Evolutionary conservation across 257 asterid genomes (phyloP).

Genomic region (Jacaranda mimosifolia): DNA sequence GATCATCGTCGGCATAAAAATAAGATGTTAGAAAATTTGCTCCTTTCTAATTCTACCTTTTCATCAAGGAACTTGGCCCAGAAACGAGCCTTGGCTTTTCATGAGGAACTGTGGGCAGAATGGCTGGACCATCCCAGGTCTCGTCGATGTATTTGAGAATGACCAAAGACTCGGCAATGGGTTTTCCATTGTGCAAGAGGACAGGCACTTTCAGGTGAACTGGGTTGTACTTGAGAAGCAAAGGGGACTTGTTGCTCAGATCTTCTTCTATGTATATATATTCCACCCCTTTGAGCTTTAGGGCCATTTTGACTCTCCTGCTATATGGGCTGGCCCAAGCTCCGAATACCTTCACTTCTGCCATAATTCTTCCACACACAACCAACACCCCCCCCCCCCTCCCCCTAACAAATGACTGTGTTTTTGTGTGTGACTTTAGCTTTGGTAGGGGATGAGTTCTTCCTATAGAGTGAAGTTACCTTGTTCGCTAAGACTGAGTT

Average conservation of each 20-base stretch:
- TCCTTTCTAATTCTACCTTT: constrained; percentile 42
- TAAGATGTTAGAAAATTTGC: too few relatives aligned
- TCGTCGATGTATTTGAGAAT: constrained; percentile 67
- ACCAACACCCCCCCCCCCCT: too few relatives aligned
- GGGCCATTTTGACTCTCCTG: constrained; percentile 43
- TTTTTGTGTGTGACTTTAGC: too few relatives aligned
- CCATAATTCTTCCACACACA: too few relatives aligned
- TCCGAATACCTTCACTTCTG: constrained; percentile 55
- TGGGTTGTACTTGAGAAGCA: constrained; percentile 56
- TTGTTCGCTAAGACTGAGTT: too few relatives aligned
- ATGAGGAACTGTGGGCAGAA: constrained; percentile 54
- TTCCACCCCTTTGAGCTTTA: constrained; percentile 53
- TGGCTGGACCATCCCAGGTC: constrained; percentile 44
- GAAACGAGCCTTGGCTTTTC: constrained; percentile 55
- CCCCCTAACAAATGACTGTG: too few relatives aligned
- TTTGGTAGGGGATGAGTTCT: too few relatives aligned
- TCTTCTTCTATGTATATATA: constrained; percentile 52
- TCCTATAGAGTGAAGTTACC: too few relatives aligned
- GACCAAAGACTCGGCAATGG: constrained; percentile 50
- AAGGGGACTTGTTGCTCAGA: constrained; percentile 44
- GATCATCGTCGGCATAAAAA: too few relatives aligned
- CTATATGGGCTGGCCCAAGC: too few relatives aligned
- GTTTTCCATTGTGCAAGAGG: constrained; percentile 45
- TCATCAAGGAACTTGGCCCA: constrained; percentile 61
- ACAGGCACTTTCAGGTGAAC: constrained; percentile 48